Base-by-base conservation (phyloP, 2,329 filamentous ascomycete genomes). In the Epichloe typhina region DNA sequence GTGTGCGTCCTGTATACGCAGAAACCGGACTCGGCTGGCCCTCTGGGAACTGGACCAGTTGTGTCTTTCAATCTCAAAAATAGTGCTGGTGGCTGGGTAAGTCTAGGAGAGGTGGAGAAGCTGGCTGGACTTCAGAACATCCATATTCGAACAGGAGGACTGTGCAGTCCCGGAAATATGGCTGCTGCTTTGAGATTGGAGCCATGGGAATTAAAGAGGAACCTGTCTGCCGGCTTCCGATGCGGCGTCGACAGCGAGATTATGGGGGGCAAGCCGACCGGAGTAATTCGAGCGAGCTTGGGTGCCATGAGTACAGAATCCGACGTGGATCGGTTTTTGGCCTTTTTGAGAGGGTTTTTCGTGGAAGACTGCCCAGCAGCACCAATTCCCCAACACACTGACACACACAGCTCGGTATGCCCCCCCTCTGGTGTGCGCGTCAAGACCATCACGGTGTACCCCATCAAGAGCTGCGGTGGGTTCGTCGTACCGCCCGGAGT, bases 141-240 rank as follows among this genome's bases (percentile, higher is more conserved):
- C 41, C 88, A 96, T 60, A 70, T 97, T 17, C 80, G 93, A 38
- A 95, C 88, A 1, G 93, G 93, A 5, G 86, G 88, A 0, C 73
- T 96, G 1, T 98, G 93, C 68, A 96, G 95, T 59, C 91, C 93
- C 1, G 93, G 90, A 9, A 89, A 89, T 1, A 79, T 95, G 52
- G 84, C 89, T 13, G 73, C 75, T 1, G 79, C 82, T 19, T 74
- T 97, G n/a, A 72, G 73, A 2, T 73, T 96, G 49, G 76, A 83
- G 45, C 81, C 88, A 0, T 85, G 83, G 78, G 89, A 97, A 61
- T 83, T 96, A 75, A 83, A 75, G 58, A 76, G 77, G 52, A 95
- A 95, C 62, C 95, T 93, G 60, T 88, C 85, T 0, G 79, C 84
- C 2, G 93, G 93, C 0, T 82, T 89, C 61, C 79, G 88, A 39